Base-by-base conservation (phyloP, 1,139 yeast genomes). In the Taphrina confusa region DNA sequence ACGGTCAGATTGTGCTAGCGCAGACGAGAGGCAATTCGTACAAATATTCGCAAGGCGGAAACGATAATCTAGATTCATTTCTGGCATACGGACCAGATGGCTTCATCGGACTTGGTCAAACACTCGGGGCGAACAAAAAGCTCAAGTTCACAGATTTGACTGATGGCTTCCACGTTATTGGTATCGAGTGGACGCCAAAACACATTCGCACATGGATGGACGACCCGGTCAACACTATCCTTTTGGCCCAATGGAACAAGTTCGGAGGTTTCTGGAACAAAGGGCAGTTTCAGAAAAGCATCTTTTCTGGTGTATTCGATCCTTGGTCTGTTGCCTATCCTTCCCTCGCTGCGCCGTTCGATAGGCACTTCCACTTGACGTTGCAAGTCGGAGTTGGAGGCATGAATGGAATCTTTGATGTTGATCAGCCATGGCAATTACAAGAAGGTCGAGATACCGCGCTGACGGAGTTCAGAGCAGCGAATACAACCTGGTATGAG, bases 351-450 rank as follows among this genome's bases (percentile, higher is more conserved):
- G 64, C 66, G 27, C 66, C 66, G 12, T 64, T 64, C 25, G 66
- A 64, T 40, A 62, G 62, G 27, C 57, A 52, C 20, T 64, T 64
- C 34, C 59, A 61, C 44, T 34, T 64, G 46, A 64, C 62, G 18
- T 16, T 64, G 25, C 62, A 64, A 36, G 64, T 64, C 31, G 66
- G 64, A 2, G 66, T 63, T 14, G 66, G 66, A 30, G 66, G 66
- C 33, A 63, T 62, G 34, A 64, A 64, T 30, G 66, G 65, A 14
- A 63, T 49, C 42, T 64, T 64, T 31, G 42, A 56, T 4, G 65
- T 61, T 22, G 52, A 50, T 23, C 57, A 52, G 30, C 64, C 62
- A 9, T 52, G 56, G 47, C 63, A 63, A 44, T 27, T 61, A 33
- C 14, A 31, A 18, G 44, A 60, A 3, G 47, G 40, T n/a, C 55